Percentiles rank a stretch among this genome's conserved stretches.
phyloP scores from a whole-genome alignment of 1,139 yeast genomes.

The Hemisphaericaspora lyxosophila region DNA sequence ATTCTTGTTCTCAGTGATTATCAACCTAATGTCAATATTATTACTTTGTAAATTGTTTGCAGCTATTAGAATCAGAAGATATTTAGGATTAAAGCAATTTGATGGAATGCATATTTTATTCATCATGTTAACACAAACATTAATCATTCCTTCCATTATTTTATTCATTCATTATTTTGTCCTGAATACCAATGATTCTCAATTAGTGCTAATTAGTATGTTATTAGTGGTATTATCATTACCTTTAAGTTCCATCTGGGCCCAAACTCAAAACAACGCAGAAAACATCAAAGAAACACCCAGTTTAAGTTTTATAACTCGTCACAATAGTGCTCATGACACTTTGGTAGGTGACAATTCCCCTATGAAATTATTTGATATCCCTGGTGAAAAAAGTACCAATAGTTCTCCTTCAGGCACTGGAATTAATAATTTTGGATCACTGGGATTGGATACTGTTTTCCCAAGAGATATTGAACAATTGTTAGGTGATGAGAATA shows the following conservation, averaged over 20 bases:
- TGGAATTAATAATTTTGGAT: background rate
- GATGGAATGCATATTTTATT: constrained; percentile 76
- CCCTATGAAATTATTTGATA: background rate
- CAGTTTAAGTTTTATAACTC: constrained; percentile 17
- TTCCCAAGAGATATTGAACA: constrained; percentile 15
- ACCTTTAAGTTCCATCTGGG: constrained; percentile 90
- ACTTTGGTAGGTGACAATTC: constrained; percentile 8
- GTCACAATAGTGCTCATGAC: constrained; percentile 13
- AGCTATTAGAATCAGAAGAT: constrained; percentile 72
- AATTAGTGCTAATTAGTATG: constrained; percentile 24
- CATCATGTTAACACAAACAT: constrained; percentile 80
- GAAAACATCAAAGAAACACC: constrained; percentile 19
- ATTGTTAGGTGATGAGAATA: constrained; percentile 9
- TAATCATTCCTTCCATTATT: constrained; percentile 72
- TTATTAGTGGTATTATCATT: constrained; percentile 56
- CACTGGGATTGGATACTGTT: constrained; percentile 6
- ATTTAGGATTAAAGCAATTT: constrained; percentile 77
- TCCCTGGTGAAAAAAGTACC: too few species aligned
- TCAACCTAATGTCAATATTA: constrained; percentile 59
- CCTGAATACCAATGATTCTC: constrained; percentile 14
- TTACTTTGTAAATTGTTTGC: constrained; percentile 59
- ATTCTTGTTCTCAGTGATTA: constrained; percentile 67
- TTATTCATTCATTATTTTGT: constrained; percentile 50
- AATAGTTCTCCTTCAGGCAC: background rate
- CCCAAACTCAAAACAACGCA: constrained; percentile 53